Conservation (phyloP, 2,329 filamentous ascomycete genomes). For the Xylaria sp. region DNA sequence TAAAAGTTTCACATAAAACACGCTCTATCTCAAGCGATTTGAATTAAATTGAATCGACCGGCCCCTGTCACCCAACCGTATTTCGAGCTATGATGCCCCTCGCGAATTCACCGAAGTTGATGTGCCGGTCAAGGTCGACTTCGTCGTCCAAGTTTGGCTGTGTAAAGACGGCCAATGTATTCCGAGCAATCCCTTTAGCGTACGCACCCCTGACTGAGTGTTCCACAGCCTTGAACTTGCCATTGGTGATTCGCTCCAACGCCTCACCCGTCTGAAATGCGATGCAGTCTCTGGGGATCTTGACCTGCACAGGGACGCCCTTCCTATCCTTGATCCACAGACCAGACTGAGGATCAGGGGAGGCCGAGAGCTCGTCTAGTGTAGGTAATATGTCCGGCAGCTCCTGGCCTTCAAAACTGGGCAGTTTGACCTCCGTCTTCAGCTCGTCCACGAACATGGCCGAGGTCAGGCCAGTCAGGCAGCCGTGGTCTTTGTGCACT, state of each 20-base stretch:
- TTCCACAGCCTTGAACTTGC: conserved; percentile 90
- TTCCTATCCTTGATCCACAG: conserved; percentile 92
- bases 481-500: conserved; percentile 88
- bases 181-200: conserved; percentile 69
- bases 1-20: background rate
- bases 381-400: conserved; percentile 48
- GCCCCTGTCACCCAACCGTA: conserved; percentile 48
- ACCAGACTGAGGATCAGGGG: conserved; percentile 83
- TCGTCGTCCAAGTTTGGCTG: conserved; percentile 89
- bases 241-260: conserved; percentile 87
- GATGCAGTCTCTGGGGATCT: conserved; percentile 88
- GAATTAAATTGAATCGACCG: background rate
- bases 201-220: conserved; percentile 88
- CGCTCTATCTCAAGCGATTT: background rate
- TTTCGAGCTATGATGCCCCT: conserved; percentile 65
- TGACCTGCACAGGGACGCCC: conserved; percentile 84
- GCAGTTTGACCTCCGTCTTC: conserved; percentile 42
- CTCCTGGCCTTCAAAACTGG: conserved; percentile 44
- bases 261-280: conserved; percentile 97
- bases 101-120: conserved; percentile 79
- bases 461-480: conserved; percentile 89
- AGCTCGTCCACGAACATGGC: conserved; percentile 94
- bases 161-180: conserved; percentile 95
- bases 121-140: conserved; percentile 70
- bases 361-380: conserved; percentile 72